phyloP scores from a whole-genome alignment of 331 rosid species.

The Malus hybrid region DNA sequence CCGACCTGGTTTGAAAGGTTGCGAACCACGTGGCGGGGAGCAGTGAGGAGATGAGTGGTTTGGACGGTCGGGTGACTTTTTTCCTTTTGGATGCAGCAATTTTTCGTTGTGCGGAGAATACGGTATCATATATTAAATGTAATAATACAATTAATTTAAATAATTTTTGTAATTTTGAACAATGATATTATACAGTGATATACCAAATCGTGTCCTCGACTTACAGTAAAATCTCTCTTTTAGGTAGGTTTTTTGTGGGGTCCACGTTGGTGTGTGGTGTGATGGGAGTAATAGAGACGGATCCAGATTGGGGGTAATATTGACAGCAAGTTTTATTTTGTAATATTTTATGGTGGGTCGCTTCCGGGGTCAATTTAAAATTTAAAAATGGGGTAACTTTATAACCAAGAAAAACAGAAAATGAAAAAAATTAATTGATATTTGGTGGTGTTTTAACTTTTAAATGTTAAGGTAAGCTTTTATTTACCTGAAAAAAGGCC shows the following conservation, averaged over 20 bases:
- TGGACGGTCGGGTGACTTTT: neutral
- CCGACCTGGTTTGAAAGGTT: constrained; percentile 15
- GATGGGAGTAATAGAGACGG: neutral
- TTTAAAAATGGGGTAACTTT: neutral
- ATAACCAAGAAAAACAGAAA: neutral
- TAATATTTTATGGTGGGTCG: neutral
- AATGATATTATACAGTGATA: too few relatives aligned
- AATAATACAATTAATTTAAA: too few relatives aligned
- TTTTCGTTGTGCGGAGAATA: too few relatives aligned
- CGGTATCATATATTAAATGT: too few relatives aligned
- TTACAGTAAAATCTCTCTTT: too few relatives aligned
- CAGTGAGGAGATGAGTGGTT: neutral
- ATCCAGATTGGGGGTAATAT: neutral
- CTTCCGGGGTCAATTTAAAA: neutral
- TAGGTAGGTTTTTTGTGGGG: neutral
- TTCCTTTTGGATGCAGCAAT: neutral
- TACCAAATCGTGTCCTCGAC: too few relatives aligned
- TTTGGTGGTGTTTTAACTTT: neutral
- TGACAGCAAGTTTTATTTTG: neutral
- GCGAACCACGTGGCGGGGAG: constrained; percentile 29
- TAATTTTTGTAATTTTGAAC: too few relatives aligned
- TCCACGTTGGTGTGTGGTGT: neutral
- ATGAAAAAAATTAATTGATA: neutral
- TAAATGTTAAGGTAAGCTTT: neutral
- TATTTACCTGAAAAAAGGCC: neutral